A percentile compares a stretch with the other conserved stretches of the same genome.
Evolutionary conservation across 352 stramenopile genomes (phyloP).

Genomic region (Phytophthora kernoviae): DNA sequence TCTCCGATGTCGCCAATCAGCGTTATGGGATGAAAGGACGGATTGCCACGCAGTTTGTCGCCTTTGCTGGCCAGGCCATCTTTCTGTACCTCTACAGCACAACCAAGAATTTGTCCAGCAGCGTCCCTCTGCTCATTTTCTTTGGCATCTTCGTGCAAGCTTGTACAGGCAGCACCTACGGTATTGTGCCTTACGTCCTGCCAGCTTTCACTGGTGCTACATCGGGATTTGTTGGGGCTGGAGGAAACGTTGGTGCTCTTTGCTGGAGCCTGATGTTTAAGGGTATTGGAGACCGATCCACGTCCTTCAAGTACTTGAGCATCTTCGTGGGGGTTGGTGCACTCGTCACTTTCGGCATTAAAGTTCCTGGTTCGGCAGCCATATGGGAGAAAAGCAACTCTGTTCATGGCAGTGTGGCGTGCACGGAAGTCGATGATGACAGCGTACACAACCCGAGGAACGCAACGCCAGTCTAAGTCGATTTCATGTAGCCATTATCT

Average conservation of each 20-base stretch:
- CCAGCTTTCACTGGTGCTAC: constrained; percentile 45
- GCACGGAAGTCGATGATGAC: constrained; percentile 47
- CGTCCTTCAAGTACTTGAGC: constrained; percentile 58
- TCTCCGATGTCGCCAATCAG: constrained; percentile 79
- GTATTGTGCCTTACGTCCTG: constrained; percentile 63
- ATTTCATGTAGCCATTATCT: too few species aligned
- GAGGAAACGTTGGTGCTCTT: constrained; percentile 57
- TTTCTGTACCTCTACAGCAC: constrained; percentile 89
- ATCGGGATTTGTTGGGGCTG: constrained; percentile 58
- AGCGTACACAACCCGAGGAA: constrained; percentile 21
- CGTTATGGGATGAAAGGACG: constrained; percentile 88
- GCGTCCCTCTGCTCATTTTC: constrained; percentile 85
- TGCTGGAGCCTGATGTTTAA: constrained; percentile 66
- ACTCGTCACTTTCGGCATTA: constrained; percentile 32
- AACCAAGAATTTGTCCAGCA: constrained; percentile 36
- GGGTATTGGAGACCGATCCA: constrained; percentile 36
- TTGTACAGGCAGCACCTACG: constrained; percentile 51
- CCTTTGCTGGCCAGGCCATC: constrained; percentile 72
- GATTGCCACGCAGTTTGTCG: constrained; percentile 77
- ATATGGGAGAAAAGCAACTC: constrained; percentile 32
- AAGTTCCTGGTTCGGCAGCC: constrained; percentile 27
- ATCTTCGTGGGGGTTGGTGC: constrained; percentile 38
- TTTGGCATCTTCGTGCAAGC: constrained; percentile 90
- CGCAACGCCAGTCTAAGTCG: background rate
- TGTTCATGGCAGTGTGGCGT: constrained; percentile 18